Evolutionary conservation across 2,329 filamentous ascomycete species (phyloP), one percentile per base, ranked within the genome.

Genomic region (Chrysoporthe cubensis): DNA sequence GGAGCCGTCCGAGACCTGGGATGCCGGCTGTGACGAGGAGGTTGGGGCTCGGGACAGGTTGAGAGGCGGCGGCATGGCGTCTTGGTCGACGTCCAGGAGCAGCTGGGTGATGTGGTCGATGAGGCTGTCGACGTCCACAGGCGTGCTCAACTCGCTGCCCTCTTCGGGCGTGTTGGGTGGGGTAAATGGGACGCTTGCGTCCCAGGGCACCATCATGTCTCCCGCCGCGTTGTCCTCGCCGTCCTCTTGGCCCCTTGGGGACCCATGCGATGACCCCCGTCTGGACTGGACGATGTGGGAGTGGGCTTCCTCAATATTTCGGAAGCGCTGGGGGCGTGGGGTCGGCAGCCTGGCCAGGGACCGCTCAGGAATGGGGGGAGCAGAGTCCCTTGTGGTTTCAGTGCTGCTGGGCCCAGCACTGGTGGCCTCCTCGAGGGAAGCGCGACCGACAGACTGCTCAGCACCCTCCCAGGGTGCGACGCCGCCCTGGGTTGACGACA

Each of bases 281-380:
- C 57, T 37, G 68, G 13, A 69, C 65, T n/a, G 73, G 4, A 75
- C 79, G 67, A 82, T 82, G 44, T 78, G 79, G 4, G 75, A 74
- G 65, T 80, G 78, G 0, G 80, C 80, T 46, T 81, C 79, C 37
- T 74, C 74, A 0, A 82, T 72, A 64, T 78, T 76, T 37, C 74
- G 73, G 66, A 81, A 82, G 40, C 78, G 73, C 6, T 73, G 74
- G 4, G 75, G 76, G 40, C 78, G 78, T 11, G 76, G 77, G 9
- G 75, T 77, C 5, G 43, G 59, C 9, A 46, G 26, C 43, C 40
- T 46, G 26, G 59, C 59, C 9, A 46, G n/a, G n/a, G 59, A 46
- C 43, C 42, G 42, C 59, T 61, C 37, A 4, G 57, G 42, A 13
- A 42, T 60, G 9, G 57, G 42, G 13, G 57, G 57, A 32, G 21